Evolutionary conservation across 352 stramenopile species (phyloP).

Genomic region (Phytophthora lateralis): DNA sequence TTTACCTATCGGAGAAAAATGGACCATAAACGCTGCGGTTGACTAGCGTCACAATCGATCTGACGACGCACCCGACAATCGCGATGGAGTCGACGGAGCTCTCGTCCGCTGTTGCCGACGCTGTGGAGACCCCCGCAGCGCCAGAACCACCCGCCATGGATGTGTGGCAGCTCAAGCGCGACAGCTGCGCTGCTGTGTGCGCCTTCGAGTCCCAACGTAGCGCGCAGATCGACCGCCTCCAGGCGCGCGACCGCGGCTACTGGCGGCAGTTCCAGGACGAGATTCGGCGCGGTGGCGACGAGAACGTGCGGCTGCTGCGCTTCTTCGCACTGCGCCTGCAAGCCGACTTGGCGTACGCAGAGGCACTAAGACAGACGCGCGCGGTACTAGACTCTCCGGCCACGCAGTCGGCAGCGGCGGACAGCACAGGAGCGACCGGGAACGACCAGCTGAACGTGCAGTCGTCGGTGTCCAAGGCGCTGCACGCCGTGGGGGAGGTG

Average conservation of each 20-base stretch:
- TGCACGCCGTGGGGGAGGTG: conserved; percentile 67
- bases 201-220: conserved; percentile 70
- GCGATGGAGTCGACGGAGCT: conserved; percentile 13
- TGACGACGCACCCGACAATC: conserved; percentile 10
- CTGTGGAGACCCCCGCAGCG: background rate
- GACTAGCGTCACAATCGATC: conserved; percentile 10
- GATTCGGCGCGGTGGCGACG: conserved; percentile 62
- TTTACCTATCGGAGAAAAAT: too few species aligned
- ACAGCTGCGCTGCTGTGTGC: conserved; percentile 64
- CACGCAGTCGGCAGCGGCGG: conserved; percentile 2
- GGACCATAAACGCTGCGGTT: background rate
- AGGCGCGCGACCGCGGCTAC: conserved; percentile 69
- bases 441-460: conserved; percentile 35
- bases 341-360: conserved; percentile 77
- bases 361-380: conserved; percentile 68
- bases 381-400: conserved; percentile 50
- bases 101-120: conserved; percentile 8
- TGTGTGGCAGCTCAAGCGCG: conserved; percentile 64
- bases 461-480: conserved; percentile 64
- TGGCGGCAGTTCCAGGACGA: conserved; percentile 84
- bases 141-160: conserved; percentile 11
- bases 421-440: background rate
- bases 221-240: conserved; percentile 73
- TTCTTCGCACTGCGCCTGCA: conserved; percentile 76
- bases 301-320: conserved; percentile 65